Base-by-base conservation (phyloP, 176 grass and related monocot genomes). In the Eragrostis curvula region DNA sequence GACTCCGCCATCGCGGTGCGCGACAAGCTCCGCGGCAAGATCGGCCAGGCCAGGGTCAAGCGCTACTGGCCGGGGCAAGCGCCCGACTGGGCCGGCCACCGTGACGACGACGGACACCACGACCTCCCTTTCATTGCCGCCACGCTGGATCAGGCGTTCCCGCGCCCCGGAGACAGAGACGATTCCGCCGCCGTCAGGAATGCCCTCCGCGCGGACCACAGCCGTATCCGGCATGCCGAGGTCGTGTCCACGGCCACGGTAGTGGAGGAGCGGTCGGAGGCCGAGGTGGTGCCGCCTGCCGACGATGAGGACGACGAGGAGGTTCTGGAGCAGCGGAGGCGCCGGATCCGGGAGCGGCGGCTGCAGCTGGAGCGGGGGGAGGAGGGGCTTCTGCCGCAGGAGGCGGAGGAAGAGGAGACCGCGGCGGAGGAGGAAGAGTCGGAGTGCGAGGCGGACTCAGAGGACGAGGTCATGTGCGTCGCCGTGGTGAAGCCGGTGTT, bases 21-120 rank as follows among this genome's bases (percentile, higher is more conserved):
- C 14, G 95, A 97, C 80, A 97, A 92, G 78, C 92, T 97, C 80
- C 77, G 90, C 0, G 95, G 95, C 27, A 92, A 90, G 92, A 97
- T 97, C 70, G 89, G 89, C 16, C 92, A 94, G 87, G 92, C 95
- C 56, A 97, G 90, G 85, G 95, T 94, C n/a, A 94, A 90, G 73
- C 71, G 92, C 9, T 97, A 94, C 76, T 94, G 92, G 88, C 85
- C 92, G 0, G 92, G 92, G 2, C 92, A 83, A 78, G 70, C 80
- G 15, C 92, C 95, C 0, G 92, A 92, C 67, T 94, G 92, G 95
- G 95, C 88, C 0, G 83, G 55, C 0, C 85, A 75, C 0, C 73
- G 8, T 15, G 30, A 39, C 14, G 63, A 66, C 63, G 63, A 40
- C 6, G 32, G 4, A 2, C 16, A 36, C 62, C 28, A 16, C 28